Evolutionary conservation across 371 early-diverging fungal species (phyloP).

Genomic region (Mucor ambiguus): DNA sequence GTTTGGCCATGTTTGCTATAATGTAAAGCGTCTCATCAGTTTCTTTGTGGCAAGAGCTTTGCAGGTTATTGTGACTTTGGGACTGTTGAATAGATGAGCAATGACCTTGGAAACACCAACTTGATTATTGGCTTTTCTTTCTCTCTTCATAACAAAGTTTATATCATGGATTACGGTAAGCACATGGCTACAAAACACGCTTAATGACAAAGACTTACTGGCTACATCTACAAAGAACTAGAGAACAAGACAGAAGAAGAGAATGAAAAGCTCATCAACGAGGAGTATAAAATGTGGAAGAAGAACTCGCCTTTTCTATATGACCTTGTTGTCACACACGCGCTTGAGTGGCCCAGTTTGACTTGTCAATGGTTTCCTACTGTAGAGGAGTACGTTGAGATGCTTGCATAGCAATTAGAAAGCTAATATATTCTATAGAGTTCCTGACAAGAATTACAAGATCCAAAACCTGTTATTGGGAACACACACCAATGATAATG

Average conservation of each 20-base stretch:
- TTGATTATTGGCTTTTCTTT: neutral
- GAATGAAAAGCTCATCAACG: constrained; percentile 89
- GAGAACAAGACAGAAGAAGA: constrained; percentile 35
- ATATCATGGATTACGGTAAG: constrained; percentile 28
- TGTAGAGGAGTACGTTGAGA: constrained; percentile 70
- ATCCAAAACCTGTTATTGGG: constrained; percentile 89
- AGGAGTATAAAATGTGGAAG: constrained; percentile 99
- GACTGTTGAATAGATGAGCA: neutral
- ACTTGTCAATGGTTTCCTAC: constrained; percentile 99
- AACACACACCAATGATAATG: constrained; percentile 97
- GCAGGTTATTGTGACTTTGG: neutral
- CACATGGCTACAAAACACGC: neutral
- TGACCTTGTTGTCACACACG: constrained; percentile 97
- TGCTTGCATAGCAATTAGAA: neutral
- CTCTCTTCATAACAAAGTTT: neutral
- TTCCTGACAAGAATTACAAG: constrained; percentile 87
- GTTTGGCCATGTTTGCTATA: neutral
- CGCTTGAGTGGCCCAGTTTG: constrained; percentile 98
- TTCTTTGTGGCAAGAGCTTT: neutral
- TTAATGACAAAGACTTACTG: neutral
- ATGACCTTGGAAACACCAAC: neutral
- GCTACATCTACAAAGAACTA: constrained; percentile 5
- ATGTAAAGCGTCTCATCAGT: neutral
- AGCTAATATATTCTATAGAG: neutral
- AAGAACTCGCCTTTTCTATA: constrained; percentile 99